These are phyloP conservation scores for Zygotorulaspora danielsina DNA, from an alignment of 805 yeast genomes.

Conservation along the genomic window DNA sequence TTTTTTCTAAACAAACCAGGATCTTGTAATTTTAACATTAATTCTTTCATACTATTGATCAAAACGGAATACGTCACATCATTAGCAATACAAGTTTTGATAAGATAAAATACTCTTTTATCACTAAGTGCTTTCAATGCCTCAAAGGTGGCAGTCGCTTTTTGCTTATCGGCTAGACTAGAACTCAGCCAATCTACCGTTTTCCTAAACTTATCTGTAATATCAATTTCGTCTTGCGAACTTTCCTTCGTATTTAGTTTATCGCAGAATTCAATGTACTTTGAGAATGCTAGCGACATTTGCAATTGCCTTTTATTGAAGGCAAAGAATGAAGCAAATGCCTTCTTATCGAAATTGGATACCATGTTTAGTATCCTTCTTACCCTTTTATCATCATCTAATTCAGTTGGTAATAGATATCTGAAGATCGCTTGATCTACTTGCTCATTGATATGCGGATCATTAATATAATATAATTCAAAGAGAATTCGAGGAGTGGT, in stretches of 20 bases:
- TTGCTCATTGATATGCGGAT: conserved; percentile 55
- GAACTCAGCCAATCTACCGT: conserved; percentile 58
- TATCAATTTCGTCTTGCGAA: conserved; percentile 23
- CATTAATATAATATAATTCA: conserved; percentile 69
- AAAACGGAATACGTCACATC: conserved; percentile 60
- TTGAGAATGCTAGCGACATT: conserved; percentile 46
- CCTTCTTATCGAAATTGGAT: conserved; percentile 48
- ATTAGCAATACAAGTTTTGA: conserved; percentile 50
- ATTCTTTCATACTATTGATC: conserved; percentile 57
- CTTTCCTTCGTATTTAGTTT: conserved; percentile 35
- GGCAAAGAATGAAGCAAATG: conserved; percentile 63
- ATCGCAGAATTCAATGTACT: conserved; percentile 49
- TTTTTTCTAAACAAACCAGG: conserved; percentile 43
- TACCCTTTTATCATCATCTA: conserved; percentile 45
- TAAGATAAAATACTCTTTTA: conserved; percentile 52
- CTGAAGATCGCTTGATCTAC: conserved; percentile 63
- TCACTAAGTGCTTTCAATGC: conserved; percentile 54
- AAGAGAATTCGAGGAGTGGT: conserved; percentile 62
- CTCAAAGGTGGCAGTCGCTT: conserved; percentile 48
- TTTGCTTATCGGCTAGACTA: conserved; percentile 50
- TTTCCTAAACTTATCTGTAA: conserved; percentile 43
- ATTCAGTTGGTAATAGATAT: conserved; percentile 53
- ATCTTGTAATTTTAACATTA: conserved; percentile 52
- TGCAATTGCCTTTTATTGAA: conserved; percentile 66
- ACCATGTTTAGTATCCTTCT: conserved; percentile 49